Percentiles rank a stretch among this genome's conserved stretches.
Evolutionary conservation across 768 basidiomycete genomes (phyloP).

Genomic region (Rhizopogon vesiculosus): DNA sequence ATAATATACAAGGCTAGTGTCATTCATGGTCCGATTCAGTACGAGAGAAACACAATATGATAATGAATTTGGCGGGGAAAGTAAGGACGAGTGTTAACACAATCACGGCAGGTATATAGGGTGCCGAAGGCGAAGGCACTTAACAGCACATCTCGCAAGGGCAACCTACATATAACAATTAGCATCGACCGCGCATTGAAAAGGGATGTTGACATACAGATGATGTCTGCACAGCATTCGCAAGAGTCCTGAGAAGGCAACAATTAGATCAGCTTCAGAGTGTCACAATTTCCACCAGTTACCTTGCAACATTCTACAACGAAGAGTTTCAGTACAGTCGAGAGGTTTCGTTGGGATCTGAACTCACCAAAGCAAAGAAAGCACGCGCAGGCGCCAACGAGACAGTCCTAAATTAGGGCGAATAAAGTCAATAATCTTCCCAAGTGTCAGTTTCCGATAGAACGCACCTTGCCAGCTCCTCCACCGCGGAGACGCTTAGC

Average conservation of each 20-base stretch:
- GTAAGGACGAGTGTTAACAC: too few relatives aligned
- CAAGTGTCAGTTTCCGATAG: not conserved
- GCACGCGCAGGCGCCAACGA: constrained; percentile 55
- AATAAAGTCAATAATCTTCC: not conserved
- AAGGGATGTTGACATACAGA: constrained; percentile 44
- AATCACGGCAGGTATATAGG: not conserved
- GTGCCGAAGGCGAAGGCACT: not conserved
- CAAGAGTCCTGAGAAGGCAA: constrained; percentile 51
- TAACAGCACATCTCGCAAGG: constrained; percentile 57
- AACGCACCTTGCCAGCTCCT: constrained; percentile 58
- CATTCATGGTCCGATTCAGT: not conserved
- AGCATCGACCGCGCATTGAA: not conserved
- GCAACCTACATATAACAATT: constrained; percentile 44
- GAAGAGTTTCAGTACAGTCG: not conserved
- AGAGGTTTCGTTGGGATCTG: not conserved
- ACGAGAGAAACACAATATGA: not conserved
- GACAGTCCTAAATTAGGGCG: constrained; percentile 51
- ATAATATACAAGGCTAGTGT: not conserved
- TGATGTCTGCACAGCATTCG: constrained; percentile 64
- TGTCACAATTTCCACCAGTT: not conserved
- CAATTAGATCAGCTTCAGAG: not conserved
- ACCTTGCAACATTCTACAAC: constrained; percentile 68
- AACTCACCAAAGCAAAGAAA: constrained; percentile 71
- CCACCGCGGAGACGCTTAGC: constrained; percentile 65
- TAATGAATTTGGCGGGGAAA: not conserved